A percentile compares a stretch with the other conserved stretches of the same genome.
These are phyloP conservation scores for Candida nonsorbophila DNA, from an alignment of 805 yeast genomes.

Conservation along the genomic window DNA sequence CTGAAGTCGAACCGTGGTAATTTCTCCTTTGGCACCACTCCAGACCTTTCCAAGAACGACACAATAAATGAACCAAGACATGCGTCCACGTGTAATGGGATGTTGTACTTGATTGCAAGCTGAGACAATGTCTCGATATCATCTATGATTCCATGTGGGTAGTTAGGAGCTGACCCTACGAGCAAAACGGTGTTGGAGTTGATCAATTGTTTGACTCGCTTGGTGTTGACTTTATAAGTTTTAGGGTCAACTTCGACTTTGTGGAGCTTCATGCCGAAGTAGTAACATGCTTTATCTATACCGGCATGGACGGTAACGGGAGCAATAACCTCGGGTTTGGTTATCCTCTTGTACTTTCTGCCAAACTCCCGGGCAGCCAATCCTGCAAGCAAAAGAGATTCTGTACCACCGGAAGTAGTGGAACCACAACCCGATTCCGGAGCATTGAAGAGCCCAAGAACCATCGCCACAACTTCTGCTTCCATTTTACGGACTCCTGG, in stretches of 20 bases:
- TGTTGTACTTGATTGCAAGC: slow-evolving; percentile 57
- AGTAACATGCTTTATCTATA: slow-evolving; percentile 85
- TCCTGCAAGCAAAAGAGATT: slow-evolving; percentile 81
- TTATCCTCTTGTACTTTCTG: slow-evolving; percentile 48
- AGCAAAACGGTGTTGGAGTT: slow-evolving; percentile 76
- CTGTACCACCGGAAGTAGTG: slow-evolving; percentile 93
- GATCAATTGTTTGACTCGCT: slow-evolving; percentile 58
- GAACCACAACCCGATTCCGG: slow-evolving; percentile 63
- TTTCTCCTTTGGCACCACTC: slow-evolving; percentile 40
- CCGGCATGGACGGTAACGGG: slow-evolving; percentile 94
- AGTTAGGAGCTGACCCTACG: slow-evolving; percentile 95
- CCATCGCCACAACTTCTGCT: slow-evolving; percentile 91
- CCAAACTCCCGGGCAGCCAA: slow-evolving; percentile 84
- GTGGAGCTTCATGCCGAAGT: slow-evolving; percentile 80
- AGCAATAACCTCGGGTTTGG: slow-evolving; percentile 78
- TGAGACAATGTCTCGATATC: slow-evolving; percentile 70
- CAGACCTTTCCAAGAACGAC: slow-evolving; percentile 64
- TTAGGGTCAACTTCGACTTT: slow-evolving; percentile 71
- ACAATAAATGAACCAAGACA: slow-evolving; percentile 92
- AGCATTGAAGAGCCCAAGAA: slow-evolving; percentile 71
- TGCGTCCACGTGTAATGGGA: slow-evolving; percentile 94
- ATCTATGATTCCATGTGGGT: slow-evolving; percentile 94
- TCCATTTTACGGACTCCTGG: slow-evolving; percentile 98
- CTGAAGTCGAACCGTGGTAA: slow-evolving; percentile 75
- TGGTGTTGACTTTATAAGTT: slow-evolving; percentile 63